Evolutionary conservation across 2,329 filamentous ascomycete genomes (phyloP), one percentile per base, ranked within the genome.

Genomic region (Stenocarpella maydis): DNA sequence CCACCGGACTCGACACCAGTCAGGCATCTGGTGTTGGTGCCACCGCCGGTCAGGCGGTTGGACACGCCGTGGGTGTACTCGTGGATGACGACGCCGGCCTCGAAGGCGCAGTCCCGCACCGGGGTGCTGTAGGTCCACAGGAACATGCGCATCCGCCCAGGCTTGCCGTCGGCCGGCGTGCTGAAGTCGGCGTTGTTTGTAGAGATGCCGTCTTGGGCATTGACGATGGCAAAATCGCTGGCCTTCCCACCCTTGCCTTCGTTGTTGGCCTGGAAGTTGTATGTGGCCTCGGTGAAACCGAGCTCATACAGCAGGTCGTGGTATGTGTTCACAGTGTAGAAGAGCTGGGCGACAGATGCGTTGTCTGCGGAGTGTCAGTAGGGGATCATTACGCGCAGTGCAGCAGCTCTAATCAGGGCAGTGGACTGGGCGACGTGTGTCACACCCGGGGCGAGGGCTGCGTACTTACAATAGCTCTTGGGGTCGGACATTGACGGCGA

Each of bases 241-340:
- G 82, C 86, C 5, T 72, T 52, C 21, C 88, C 88, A 4, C 87
- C 87, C 49, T 80, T 76, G 53, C 82, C 84, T 71, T 85, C 82
- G 80, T 89, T 89, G 79, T 87, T 85, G 65, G 77, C 74, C 77
- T 90, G 83, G 76, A 90, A 90, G 78, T 90, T 90, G 7, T 87
- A 87, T 1, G 88, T 87, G 1, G 72, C 76, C 76, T 90, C 87
- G 43, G 80, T 85, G 77, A 90, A 90, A 6, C 88, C 87, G 0
- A 90, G 83, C 7, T 79, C 75, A 73, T 89, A 85, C 12, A 90
- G 81, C 0, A 90, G 75, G 68, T 90, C 88, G 73, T 90, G 88
- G 77, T 86, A 89, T 41, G 80, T 81, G 80, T 90, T 89, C 41
- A 83, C 80, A 0, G 86, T 88, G 80, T 90, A 90, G 78, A 88